Evolutionary conservation across 2,329 filamentous ascomycete genomes (phyloP).

Genomic region (Pyrenophora graminea): DNA sequence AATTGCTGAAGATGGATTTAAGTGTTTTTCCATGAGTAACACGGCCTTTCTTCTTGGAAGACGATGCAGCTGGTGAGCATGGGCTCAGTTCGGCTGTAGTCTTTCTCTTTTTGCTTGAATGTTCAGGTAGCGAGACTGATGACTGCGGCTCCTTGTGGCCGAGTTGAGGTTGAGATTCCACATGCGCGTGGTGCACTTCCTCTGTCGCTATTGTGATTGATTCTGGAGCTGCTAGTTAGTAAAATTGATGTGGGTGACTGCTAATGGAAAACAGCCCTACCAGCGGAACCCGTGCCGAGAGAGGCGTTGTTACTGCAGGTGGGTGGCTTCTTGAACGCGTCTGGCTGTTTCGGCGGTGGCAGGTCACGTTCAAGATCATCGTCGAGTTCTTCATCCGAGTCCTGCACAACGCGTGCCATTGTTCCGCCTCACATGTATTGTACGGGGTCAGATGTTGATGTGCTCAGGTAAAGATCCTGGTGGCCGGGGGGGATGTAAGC

Average conservation of each 20-base stretch:
- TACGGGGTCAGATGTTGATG: background rate
- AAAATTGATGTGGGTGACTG: background rate
- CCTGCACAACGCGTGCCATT: constrained; percentile 40
- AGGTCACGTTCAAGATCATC: constrained; percentile 31
- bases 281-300: constrained; percentile 36
- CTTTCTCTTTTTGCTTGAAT: constrained; percentile 31
- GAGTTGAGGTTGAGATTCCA: constrained; percentile 28
- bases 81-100: constrained; percentile 16
- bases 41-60: constrained; percentile 5
- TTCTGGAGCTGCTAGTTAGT: constrained; percentile 16
- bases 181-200: constrained; percentile 31
- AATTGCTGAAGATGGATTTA: constrained; percentile 5
- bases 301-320: constrained; percentile 4
- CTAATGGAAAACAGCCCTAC: constrained; percentile 19
- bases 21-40: constrained; percentile 19
- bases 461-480: background rate
- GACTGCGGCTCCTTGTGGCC: constrained; percentile 22
- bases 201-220: constrained; percentile 32
- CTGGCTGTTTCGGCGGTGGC: constrained; percentile 13
- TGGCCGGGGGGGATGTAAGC: constrained; percentile 1
- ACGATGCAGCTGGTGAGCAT: background rate
- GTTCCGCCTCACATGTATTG: constrained; percentile 1
- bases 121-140: constrained; percentile 24
- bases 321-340: constrained; percentile 22
- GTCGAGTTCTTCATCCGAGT: constrained; percentile 46